Conservation (phyloP, 2,329 filamentous ascomycete genomes). For the Trichoderma aggressivum region DNA sequence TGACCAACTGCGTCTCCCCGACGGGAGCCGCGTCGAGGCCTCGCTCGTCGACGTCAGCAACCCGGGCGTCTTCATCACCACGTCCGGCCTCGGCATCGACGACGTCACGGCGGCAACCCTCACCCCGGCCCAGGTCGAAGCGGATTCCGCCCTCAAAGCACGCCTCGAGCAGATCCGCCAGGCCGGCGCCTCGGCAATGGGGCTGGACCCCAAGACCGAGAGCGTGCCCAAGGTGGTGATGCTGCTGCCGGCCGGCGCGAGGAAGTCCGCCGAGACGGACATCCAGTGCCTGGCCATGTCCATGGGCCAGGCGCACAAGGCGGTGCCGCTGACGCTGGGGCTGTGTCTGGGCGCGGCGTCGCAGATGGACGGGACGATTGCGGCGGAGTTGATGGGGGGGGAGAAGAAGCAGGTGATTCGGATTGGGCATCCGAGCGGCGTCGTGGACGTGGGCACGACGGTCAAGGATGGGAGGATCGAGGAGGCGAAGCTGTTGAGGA, state of each 20-base stretch:
- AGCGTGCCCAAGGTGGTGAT: slow-evolving; percentile 62
- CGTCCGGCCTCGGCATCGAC: slow-evolving; percentile 46
- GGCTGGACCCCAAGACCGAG: slow-evolving; percentile 43
- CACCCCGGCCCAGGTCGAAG: slow-evolving; percentile 52
- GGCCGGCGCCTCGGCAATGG: slow-evolving; percentile 59
- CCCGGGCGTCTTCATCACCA: slow-evolving; percentile 60
- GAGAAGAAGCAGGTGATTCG: slow-evolving; percentile 31
- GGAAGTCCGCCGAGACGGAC: slow-evolving; percentile 30
- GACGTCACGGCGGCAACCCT: slow-evolving; percentile 48
- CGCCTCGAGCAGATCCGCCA: slow-evolving; percentile 55
- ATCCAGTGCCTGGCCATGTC: slow-evolving; percentile 49
- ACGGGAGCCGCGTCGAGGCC: slow-evolving; percentile 39
- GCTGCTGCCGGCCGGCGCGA: slow-evolving; percentile 37
- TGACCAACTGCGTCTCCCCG: slow-evolving; percentile 45
- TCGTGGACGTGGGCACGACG: slow-evolving; percentile 44
- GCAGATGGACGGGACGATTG: slow-evolving; percentile 43
- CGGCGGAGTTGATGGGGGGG: slow-evolving; percentile 31
- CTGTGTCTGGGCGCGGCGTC: slow-evolving; percentile 50
- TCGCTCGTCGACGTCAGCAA: slow-evolving; percentile 64
- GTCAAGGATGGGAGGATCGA: slow-evolving; percentile 38
- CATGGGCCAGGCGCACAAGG: slow-evolving; percentile 55
- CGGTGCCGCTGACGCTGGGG: slow-evolving; percentile 54
- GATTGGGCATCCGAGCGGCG: slow-evolving; percentile 47
- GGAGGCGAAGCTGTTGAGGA: slow-evolving; percentile 45
- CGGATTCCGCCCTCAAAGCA: slow-evolving; percentile 39